These are phyloP conservation scores for Myxozyma nipponensis DNA, from an alignment of 805 yeast genomes.

Conservation along the genomic window DNA sequence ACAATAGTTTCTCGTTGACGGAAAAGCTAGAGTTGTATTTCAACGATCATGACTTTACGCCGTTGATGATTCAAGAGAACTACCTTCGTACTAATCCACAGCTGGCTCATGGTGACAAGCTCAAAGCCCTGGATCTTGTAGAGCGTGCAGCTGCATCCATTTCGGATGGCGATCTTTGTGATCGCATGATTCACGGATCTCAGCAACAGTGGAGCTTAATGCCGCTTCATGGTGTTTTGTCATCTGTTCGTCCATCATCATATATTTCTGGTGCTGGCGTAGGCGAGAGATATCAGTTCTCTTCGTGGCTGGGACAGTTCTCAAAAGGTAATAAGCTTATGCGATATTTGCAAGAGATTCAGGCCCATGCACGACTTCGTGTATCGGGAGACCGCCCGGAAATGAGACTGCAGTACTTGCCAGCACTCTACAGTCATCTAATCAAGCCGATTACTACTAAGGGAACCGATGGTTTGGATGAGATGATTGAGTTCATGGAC, in stretches of 20 bases:
- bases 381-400: slow-evolving; percentile 74
- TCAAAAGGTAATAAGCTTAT: slow-evolving; percentile 49
- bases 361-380: slow-evolving; percentile 77
- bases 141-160: slow-evolving; percentile 83
- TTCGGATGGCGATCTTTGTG: slow-evolving; percentile 79
- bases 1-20: slow-evolving; percentile 54
- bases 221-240: slow-evolving; percentile 85
- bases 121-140: slow-evolving; percentile 55
- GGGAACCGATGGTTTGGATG: slow-evolving; percentile 61
- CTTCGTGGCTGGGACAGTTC: slow-evolving; percentile 37
- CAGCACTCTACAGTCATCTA: slow-evolving; percentile 56
- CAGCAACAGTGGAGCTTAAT: slow-evolving; percentile 51
- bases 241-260: slow-evolving; percentile 76
- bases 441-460: slow-evolving; percentile 53
- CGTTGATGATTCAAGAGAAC: slow-evolving; percentile 94
- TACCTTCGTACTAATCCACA: slow-evolving; percentile 65
- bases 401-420: slow-evolving; percentile 63
- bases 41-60: slow-evolving; percentile 91
- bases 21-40: slow-evolving; percentile 86
- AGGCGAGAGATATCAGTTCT: slow-evolving; percentile 67
- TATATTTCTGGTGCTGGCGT: slow-evolving; percentile 64
- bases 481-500: slow-evolving; percentile 72
- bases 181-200: slow-evolving; percentile 68
- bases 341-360: slow-evolving; percentile 78
- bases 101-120: slow-evolving; percentile 34